Base-by-base conservation (phyloP, 2,329 filamentous ascomycete genomes). In the Diaporthe amygdali region DNA sequence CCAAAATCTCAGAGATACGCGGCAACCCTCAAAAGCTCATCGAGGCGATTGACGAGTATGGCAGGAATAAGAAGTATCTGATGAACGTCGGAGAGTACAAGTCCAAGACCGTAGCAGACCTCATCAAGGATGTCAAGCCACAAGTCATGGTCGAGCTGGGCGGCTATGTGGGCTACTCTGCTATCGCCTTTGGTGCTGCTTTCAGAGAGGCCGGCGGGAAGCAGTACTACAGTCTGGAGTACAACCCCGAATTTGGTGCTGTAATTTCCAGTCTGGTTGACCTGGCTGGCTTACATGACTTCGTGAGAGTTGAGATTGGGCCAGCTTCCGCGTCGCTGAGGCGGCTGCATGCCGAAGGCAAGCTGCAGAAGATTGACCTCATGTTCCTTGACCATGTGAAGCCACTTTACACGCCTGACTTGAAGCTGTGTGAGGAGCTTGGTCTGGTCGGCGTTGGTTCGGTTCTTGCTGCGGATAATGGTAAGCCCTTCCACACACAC, bases 331-430 rank as follows among this genome's bases (percentile, higher is more conserved):
- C 86, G n/a, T 91, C 90, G 0, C 84, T 96, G 55, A 85, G 86
- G 61, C 86, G 89, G 6, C 83, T 96, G 5, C 84, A 90, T 73
- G 76, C 82, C 1, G 79, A 84, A 3, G 89, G 89, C 0, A 76
- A 78, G 5, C 78, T 95, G 30, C 80, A 84, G 30, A 85, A 87
- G 55, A 89, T 95, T 72, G 92, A 94, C 75, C 81, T 95, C 47
- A 84, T 95, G 80, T 96, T 96, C 79, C 82, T 96, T 44, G 94
- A 96, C 76, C 94, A 96, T 79, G 92, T 92, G 81, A 95, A 96
- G 80, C 91, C 92, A 0, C 88, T 91, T 0, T 96, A 96, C 78
- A 89, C 88, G 0, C 86, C 88, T 0, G 94, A 96, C 76, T 81
- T 96, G 72, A 94, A 94, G 81, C 86, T 95, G 0, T 94, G 91